A percentile compares a stretch with the other conserved stretches of the same genome.
Evolutionary conservation across 2,329 filamentous ascomycete genomes (phyloP).

Genomic region (Cladosporium sp.): DNA sequence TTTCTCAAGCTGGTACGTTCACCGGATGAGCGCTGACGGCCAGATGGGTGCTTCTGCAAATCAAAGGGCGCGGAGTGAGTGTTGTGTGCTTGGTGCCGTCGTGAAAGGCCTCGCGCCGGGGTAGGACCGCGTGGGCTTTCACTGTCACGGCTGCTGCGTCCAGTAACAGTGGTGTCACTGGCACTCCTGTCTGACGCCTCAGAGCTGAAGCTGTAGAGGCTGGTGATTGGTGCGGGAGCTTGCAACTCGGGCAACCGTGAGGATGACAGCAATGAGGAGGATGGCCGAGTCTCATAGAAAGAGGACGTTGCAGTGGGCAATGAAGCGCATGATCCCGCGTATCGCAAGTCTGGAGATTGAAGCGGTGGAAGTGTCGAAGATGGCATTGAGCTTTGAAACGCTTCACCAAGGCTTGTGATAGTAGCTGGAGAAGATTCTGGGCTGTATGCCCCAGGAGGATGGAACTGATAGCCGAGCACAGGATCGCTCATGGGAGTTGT

Average conservation of each 20-base stretch:
- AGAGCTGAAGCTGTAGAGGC: conserved; percentile 26
- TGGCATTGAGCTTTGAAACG: conserved; percentile 16
- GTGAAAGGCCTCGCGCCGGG: no score
- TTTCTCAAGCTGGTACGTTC: no score
- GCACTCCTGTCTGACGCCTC: conserved; percentile 12
- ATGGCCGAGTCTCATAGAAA: conserved; percentile 13
- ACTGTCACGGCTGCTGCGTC: conserved; percentile 13
- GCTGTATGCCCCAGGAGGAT: conserved; percentile 16
- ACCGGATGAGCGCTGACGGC: no score
- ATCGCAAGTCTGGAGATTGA: neutral
- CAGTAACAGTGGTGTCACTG: neutral
- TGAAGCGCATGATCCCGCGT: neutral
- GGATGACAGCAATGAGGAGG: conserved; percentile 13
- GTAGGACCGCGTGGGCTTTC: neutral
- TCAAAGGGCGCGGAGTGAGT: no score
- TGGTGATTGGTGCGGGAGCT: conserved; percentile 14
- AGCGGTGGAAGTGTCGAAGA: conserved; percentile 20
- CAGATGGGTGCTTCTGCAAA: no score
- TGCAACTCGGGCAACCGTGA: neutral
- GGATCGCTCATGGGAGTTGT: conserved; percentile 13
- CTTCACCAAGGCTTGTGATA: conserved; percentile 16
- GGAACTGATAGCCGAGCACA: conserved; percentile 25
- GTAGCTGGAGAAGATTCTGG: conserved; percentile 22
- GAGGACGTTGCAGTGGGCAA: conserved; percentile 14
- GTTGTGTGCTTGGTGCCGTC: no score